Evolutionary conservation across 2,329 filamentous ascomycete species (phyloP).

Genomic region (Alternaria consortialis): DNA sequence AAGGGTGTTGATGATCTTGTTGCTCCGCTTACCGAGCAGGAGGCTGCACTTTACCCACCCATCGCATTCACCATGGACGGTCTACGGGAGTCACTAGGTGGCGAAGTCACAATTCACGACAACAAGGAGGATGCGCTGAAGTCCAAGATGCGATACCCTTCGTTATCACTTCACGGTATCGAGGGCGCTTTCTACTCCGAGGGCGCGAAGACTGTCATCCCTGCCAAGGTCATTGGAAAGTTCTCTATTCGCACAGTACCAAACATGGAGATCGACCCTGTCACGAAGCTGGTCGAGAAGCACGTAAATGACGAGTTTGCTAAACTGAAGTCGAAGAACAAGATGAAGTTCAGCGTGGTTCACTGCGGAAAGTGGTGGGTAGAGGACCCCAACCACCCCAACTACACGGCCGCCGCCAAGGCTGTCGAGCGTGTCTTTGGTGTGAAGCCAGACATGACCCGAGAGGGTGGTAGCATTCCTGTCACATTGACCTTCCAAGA

Average conservation of each 20-base stretch:
- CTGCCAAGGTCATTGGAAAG: constrained; percentile 96
- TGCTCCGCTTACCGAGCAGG: constrained; percentile 84
- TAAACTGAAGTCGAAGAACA: constrained; percentile 92
- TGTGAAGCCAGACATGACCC: constrained; percentile 91
- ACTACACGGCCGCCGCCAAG: constrained; percentile 93
- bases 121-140: constrained; percentile 94
- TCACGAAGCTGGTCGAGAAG: constrained; percentile 84
- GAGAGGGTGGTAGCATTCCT: constrained; percentile 96
- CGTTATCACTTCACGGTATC: constrained; percentile 90
- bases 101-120: constrained; percentile 83
- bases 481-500: constrained; percentile 97
- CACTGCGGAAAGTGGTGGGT: constrained; percentile 99
- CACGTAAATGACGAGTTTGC: constrained; percentile 86
- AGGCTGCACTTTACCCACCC: constrained; percentile 84
- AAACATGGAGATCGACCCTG: constrained; percentile 92
- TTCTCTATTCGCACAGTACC: constrained; percentile 98
- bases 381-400: constrained; percentile 97
- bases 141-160: constrained; percentile 95
- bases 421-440: constrained; percentile 96
- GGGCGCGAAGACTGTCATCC: constrained; percentile 97
- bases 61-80: constrained; percentile 98
- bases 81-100: constrained; percentile 89
- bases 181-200: constrained; percentile 94
- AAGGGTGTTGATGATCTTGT: constrained; percentile 95
- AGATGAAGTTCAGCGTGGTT: constrained; percentile 78